These are phyloP conservation scores for Alternaria panax DNA, from an alignment of 2,329 filamentous ascomycete genomes.

Conservation along the genomic window DNA sequence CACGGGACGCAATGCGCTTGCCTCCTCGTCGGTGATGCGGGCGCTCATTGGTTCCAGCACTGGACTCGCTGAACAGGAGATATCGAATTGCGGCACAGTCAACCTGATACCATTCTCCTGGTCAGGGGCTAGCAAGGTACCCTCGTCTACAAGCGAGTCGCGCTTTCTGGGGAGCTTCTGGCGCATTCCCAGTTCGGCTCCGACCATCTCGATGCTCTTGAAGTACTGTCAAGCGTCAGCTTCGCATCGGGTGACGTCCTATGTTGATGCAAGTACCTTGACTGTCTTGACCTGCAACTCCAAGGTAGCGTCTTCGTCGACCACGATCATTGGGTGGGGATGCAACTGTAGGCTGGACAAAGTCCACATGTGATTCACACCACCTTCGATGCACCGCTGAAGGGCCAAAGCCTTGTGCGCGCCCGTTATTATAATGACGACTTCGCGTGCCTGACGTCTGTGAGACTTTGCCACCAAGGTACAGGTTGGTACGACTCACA, in stretches of 20 bases:
- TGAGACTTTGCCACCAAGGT: conserved; percentile 25
- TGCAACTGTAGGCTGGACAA: conserved; percentile 82
- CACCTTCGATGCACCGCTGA: conserved; percentile 80
- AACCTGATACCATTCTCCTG: conserved; percentile 35
- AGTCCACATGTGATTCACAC: conserved; percentile 91
- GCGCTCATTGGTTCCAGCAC: conserved; percentile 47
- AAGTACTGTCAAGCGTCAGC: conserved; percentile 51
- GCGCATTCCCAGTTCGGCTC: conserved; percentile 54
- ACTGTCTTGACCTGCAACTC: conserved; percentile 57
- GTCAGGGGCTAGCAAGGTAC: conserved; percentile 26
- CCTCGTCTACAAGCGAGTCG: conserved; percentile 44
- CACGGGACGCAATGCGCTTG: conserved; percentile 24
- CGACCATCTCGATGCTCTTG: conserved; percentile 59
- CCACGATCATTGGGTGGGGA: conserved; percentile 81
- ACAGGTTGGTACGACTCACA: conserved; percentile 41
- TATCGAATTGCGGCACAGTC: conserved; percentile 39
- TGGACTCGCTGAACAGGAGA: conserved; percentile 45
- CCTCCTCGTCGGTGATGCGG: conserved; percentile 38
- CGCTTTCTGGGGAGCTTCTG: conserved; percentile 53
- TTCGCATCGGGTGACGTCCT: neutral
- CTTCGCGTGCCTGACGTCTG: conserved; percentile 67
- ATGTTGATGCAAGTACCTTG: conserved; percentile 33
- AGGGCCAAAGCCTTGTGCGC: conserved; percentile 81
- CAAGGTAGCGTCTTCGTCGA: conserved; percentile 73
- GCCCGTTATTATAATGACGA: conserved; percentile 82